A percentile compares a stretch with the other conserved stretches of the same genome.
phyloP scores from a whole-genome alignment of 2,329 filamentous ascomycete genomes.

The Colletotrichum sp. region DNA sequence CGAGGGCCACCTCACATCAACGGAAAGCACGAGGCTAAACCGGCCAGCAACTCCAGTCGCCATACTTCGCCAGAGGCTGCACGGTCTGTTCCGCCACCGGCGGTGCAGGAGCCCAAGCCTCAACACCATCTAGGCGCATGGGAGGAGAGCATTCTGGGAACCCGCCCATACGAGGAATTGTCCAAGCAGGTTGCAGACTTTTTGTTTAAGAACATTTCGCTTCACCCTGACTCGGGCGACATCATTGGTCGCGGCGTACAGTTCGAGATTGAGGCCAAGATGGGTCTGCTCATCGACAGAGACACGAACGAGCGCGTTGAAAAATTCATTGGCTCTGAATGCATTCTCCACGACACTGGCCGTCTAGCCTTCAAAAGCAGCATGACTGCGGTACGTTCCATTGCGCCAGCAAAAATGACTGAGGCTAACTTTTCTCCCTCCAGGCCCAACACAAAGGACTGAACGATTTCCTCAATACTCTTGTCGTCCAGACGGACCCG shows the following conservation, averaged over 20 bases:
- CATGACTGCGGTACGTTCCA: conserved; percentile 79
- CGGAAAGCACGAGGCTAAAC: conserved; percentile 39
- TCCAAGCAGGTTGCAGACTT: conserved; percentile 82
- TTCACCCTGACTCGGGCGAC: conserved; percentile 68
- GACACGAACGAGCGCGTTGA: conserved; percentile 72
- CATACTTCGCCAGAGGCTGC: conserved; percentile 53
- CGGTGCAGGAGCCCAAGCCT: conserved; percentile 25
- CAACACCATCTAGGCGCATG: conserved; percentile 55
- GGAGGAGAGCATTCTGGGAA: conserved; percentile 73
- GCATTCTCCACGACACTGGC: conserved; percentile 66
- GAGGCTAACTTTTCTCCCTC: background rate
- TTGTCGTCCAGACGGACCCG: conserved; percentile 64
- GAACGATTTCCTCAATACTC: conserved; percentile 83
- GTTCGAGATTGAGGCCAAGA: conserved; percentile 93
- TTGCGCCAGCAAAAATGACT: background rate
- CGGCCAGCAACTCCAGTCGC: conserved; percentile 40
- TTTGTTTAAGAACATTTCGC: conserved; percentile 74
- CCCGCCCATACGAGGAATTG: conserved; percentile 75
- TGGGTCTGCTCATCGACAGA: conserved; percentile 81
- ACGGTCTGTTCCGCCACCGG: conserved; percentile 31
- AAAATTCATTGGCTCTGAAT: conserved; percentile 73
- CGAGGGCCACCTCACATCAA: conserved; percentile 39
- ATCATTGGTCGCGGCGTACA: conserved; percentile 70
- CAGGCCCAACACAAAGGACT: conserved; percentile 81
- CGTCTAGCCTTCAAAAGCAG: conserved; percentile 80